phyloP scores from a whole-genome alignment of 495 filamentous ascomycete genomes.

The Neurospora sp. region DNA sequence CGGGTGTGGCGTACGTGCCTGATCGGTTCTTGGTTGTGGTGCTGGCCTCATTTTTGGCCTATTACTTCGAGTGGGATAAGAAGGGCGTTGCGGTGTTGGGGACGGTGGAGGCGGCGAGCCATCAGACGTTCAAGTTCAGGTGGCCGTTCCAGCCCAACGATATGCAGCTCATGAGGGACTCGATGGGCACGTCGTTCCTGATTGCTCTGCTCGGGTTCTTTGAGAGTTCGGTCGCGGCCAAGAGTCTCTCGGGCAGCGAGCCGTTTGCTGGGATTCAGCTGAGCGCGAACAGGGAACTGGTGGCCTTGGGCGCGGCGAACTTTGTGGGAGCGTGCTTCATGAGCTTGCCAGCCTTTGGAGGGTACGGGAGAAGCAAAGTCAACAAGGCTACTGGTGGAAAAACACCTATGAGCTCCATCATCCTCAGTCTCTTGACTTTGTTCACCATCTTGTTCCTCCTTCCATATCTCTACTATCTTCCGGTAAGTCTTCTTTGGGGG shows the following conservation, averaged over 20 bases:
- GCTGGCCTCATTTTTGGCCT: conserved; percentile 70
- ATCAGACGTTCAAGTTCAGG: conserved; percentile 62
- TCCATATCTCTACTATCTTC: conserved; percentile 89
- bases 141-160: conserved; percentile 72
- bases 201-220: conserved; percentile 97
- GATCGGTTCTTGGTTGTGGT: conserved; percentile 90
- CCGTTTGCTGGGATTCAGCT: conserved; percentile 62
- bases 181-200: conserved; percentile 84
- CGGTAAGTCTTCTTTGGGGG: conserved; percentile 44
- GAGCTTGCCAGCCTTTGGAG: conserved; percentile 86
- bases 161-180: conserved; percentile 73
- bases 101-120: conserved; percentile 57
- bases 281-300: conserved; percentile 88
- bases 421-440: conserved; percentile 73
- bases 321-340: conserved; percentile 84
- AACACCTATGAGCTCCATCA: conserved; percentile 83
- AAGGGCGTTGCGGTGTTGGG: conserved; percentile 78
- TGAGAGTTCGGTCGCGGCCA: conserved; percentile 95
- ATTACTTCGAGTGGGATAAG: conserved; percentile 68
- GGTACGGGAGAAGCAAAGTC: conserved; percentile 92
- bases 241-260: conserved; percentile 61
- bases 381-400: conserved; percentile 84
- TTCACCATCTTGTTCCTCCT: conserved; percentile 70
- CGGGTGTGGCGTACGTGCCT: conserved; percentile 77
- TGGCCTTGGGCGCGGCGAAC: conserved; percentile 86